Conservation (phyloP, 2,329 filamentous ascomycete species). For the Zymoseptoria ardabiliae region DNA sequence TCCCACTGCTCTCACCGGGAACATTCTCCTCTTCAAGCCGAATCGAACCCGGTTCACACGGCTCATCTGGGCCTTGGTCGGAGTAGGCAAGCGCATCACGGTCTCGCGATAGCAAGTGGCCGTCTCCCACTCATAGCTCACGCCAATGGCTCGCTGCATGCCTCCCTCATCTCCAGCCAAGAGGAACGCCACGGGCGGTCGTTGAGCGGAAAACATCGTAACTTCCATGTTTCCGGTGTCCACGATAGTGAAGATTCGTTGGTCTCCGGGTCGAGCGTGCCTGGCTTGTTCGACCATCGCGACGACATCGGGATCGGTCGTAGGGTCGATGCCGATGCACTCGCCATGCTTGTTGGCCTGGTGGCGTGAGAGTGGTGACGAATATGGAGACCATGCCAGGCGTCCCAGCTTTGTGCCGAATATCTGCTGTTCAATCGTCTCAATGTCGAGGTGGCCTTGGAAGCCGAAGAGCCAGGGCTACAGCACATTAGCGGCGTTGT, state of each 20-base stretch:
- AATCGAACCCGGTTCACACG: slow-evolving; percentile 1
- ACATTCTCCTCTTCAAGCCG: slow-evolving; percentile 3
- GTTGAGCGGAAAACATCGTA: slow-evolving; percentile 5
- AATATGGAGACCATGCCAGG: slow-evolving; percentile 28
- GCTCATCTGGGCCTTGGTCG: slow-evolving; percentile 4
- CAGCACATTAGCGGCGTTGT: background rate
- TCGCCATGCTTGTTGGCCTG: slow-evolving; percentile 3
- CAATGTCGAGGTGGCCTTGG: slow-evolving; percentile 36
- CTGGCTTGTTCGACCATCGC: background rate
- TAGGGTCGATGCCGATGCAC: slow-evolving; percentile 8
- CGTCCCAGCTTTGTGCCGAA: slow-evolving; percentile 33
- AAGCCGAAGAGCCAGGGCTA: slow-evolving; percentile 38
- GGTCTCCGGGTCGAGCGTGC: slow-evolving; percentile 3
- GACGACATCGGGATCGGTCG: slow-evolving; percentile 2
- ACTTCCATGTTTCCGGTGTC: slow-evolving; percentile 8
- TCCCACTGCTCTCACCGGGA: background rate
- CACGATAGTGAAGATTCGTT: slow-evolving; percentile 6
- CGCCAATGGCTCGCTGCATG: slow-evolving; percentile 5
- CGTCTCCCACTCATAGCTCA: slow-evolving; percentile 6
- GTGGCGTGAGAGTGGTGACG: slow-evolving; percentile 6
- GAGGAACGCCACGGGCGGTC: slow-evolving; percentile 5
- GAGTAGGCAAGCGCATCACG: slow-evolving; percentile 6
- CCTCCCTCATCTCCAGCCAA: slow-evolving; percentile 6
- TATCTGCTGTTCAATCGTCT: slow-evolving; percentile 33
- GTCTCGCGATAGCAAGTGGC: slow-evolving; percentile 6